phyloP scores from a whole-genome alignment of 106 monocot genomes.

The Amphibolis antarctica region DNA sequence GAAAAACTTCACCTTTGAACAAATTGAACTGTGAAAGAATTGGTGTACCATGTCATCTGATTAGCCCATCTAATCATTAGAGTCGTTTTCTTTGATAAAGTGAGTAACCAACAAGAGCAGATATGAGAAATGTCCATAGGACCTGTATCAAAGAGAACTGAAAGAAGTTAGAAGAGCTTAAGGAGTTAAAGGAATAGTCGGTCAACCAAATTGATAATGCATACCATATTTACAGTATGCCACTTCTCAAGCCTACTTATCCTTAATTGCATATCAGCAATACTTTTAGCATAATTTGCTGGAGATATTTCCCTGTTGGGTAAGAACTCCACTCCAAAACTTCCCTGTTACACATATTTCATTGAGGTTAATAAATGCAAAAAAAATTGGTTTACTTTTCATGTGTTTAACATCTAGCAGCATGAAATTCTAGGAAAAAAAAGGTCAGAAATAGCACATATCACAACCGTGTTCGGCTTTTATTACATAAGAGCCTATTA shows the following conservation, averaged over 20 bases:
- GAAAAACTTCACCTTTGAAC: too few species aligned
- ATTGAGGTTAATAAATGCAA: too few species aligned
- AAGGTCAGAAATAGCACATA: too few species aligned
- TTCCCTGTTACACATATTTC: conserved; percentile 38
- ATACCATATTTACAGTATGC: conserved; percentile 75
- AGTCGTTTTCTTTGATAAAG: conserved; percentile 50
- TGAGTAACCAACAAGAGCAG: conserved; percentile 77
- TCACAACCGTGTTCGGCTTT: too few species aligned
- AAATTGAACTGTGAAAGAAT: too few species aligned
- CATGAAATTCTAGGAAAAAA: too few species aligned
- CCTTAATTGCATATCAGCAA: conserved; percentile 67
- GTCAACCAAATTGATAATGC: background rate
- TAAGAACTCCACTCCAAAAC: conserved; percentile 26
- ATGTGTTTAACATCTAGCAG: too few species aligned
- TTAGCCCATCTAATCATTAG: conserved; percentile 6
- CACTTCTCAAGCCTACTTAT: conserved; percentile 83
- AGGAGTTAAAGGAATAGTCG: background rate
- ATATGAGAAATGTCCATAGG: conserved; percentile 83
- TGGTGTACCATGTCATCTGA: too few species aligned
- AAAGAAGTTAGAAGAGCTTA: background rate
- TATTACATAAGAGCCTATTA: too few species aligned
- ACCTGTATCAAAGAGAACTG: conserved; percentile 32
- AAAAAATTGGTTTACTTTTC: too few species aligned
- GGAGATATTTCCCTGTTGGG: conserved; percentile 23
- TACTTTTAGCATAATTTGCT: conserved; percentile 16